Conservation (phyloP, 345 rosid genomes). For the Lepidium sativum region DNA sequence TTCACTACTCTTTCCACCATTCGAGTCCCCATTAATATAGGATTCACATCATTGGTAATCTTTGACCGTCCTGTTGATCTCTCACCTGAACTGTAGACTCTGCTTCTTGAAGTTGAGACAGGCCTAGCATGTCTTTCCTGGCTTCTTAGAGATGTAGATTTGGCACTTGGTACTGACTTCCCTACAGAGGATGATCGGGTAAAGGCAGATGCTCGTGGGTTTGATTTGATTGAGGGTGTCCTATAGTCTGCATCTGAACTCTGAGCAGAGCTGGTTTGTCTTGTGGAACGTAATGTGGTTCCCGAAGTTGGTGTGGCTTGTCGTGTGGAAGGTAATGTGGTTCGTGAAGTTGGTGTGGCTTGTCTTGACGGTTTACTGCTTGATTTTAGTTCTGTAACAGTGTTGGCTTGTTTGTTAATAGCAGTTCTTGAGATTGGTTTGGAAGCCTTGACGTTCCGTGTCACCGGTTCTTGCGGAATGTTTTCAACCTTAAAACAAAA, state of each 20-base stretch:
- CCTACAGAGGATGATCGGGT: constrained; percentile 43
- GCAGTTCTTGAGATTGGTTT: constrained; percentile 31
- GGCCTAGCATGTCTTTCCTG: constrained; percentile 43
- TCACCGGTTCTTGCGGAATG: constrained; percentile 41
- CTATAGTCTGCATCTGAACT: background rate
- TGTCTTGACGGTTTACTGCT: constrained; percentile 46
- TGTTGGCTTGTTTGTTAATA: constrained; percentile 31
- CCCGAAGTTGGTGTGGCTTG: constrained; percentile 63
- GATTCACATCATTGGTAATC: constrained; percentile 55
- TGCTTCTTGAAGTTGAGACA: constrained; percentile 45
- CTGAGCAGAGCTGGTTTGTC: constrained; percentile 6
- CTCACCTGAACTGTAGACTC: constrained; percentile 35
- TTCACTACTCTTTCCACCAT: constrained; percentile 90
- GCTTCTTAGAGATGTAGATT: constrained; percentile 39
- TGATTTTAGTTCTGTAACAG: constrained; percentile 12
- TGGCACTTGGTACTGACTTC: constrained; percentile 34
- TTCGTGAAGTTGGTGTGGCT: constrained; percentile 55
- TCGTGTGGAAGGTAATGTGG: constrained; percentile 29
- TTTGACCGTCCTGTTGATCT: constrained; percentile 40
- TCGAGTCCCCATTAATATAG: constrained; percentile 58
- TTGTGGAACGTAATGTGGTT: constrained; percentile 33
- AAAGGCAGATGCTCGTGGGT: constrained; percentile 28
- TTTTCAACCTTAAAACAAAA: constrained; percentile 43
- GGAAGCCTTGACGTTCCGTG: constrained; percentile 25
- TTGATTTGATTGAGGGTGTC: constrained; percentile 14